Conservation (phyloP, 2,329 filamentous ascomycete genomes). For the Fusarium luffae region DNA sequence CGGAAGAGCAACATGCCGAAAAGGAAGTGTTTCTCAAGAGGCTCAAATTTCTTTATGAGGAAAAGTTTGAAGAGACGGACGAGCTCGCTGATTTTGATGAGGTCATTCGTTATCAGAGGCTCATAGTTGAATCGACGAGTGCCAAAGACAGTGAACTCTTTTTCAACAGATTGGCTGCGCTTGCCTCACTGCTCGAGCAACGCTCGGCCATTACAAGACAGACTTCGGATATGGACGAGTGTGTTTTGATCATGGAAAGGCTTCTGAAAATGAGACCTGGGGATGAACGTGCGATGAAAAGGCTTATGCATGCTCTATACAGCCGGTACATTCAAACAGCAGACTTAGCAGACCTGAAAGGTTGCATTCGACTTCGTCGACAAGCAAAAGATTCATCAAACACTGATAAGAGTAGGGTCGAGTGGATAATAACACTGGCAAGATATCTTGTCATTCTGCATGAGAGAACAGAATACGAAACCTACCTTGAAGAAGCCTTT, state of each 20-base stretch:
- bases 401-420: neutral
- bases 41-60: neutral
- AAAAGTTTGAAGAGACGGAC: neutral
- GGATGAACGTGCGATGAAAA: neutral
- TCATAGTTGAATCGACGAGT: neutral
- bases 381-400: neutral
- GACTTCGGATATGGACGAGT: neutral
- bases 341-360: neutral
- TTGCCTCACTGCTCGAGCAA: neutral
- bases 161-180: neutral
- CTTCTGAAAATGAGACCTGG: neutral
- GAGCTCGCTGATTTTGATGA: neutral
- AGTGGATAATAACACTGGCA: neutral
- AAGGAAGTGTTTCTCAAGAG: neutral
- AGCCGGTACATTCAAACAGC: neutral
- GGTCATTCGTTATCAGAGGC: neutral
- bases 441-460: neutral
- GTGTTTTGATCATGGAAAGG: neutral
- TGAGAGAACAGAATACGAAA: neutral
- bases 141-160: accelerated
- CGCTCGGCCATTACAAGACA: accelerated
- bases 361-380: neutral
- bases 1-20: neutral
- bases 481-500: neutral
- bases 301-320: neutral